A percentile compares a stretch with the other conserved stretches of the same genome.
phyloP scores from a whole-genome alignment of 495 filamentous ascomycete genomes.

The Hypoxylon lienhwacheense region DNA sequence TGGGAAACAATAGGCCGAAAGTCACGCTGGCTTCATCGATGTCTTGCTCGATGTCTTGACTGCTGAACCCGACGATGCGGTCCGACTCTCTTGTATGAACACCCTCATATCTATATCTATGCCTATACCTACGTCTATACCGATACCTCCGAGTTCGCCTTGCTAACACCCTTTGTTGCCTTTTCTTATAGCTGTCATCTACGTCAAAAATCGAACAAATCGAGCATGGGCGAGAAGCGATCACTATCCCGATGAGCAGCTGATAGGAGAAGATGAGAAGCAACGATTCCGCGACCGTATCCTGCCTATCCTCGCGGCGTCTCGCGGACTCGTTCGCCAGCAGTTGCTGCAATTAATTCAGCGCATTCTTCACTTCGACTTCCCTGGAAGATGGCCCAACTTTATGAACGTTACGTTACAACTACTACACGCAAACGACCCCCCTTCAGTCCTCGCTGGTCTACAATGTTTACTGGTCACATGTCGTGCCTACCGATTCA shows the following conservation, averaged over 20 bases:
- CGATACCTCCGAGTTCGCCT: slow-evolving; percentile 5
- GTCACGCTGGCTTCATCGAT: slow-evolving; percentile 85
- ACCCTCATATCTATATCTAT: neutral
- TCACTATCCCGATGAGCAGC: slow-evolving; percentile 62
- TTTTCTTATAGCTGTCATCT: slow-evolving; percentile 75
- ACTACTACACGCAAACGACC: slow-evolving; percentile 79
- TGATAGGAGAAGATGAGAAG: slow-evolving; percentile 88
- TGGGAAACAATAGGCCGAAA: slow-evolving; percentile 73
- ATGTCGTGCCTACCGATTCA: slow-evolving; percentile 92
- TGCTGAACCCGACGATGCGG: slow-evolving; percentile 76
- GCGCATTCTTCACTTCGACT: slow-evolving; percentile 93
- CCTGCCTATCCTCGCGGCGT: slow-evolving; percentile 81
- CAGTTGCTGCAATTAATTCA: slow-evolving; percentile 92
- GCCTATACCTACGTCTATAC: neutral
- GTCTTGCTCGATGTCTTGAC: slow-evolving; percentile 88
- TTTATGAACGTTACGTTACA: slow-evolving; percentile 91
- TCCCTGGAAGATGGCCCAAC: slow-evolving; percentile 88
- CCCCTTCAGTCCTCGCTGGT: slow-evolving; percentile 84
- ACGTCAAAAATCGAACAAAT: slow-evolving; percentile 94
- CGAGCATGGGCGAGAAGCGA: slow-evolving; percentile 84
- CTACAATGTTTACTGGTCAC: slow-evolving; percentile 91
- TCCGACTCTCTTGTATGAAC: slow-evolving; percentile 82
- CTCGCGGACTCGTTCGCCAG: slow-evolving; percentile 75
- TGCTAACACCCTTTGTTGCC: slow-evolving; percentile 18
- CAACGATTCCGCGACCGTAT: slow-evolving; percentile 81